phyloP scores from a whole-genome alignment of 2,329 filamentous ascomycete genomes.

The Rhexocercosporidium sp. region DNA sequence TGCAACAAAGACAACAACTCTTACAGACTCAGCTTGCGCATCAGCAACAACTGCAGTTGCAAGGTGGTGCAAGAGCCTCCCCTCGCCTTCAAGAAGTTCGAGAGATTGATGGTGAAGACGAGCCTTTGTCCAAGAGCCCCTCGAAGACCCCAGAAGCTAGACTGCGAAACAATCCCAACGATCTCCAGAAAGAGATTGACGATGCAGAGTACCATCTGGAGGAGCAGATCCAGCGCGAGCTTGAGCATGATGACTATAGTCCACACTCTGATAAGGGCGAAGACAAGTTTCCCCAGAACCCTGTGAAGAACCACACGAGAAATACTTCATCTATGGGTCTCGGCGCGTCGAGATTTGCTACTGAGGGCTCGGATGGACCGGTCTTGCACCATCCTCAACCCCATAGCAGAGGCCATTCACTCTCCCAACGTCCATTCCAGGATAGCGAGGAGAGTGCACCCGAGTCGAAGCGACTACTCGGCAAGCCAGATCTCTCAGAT shows the following conservation, averaged over 20 bases:
- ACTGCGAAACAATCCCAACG: constrained; percentile 74
- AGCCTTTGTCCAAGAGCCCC: constrained; percentile 50
- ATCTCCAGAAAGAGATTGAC: constrained; percentile 82
- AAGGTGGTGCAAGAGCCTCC: constrained; percentile 54
- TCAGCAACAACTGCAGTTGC: constrained; percentile 48
- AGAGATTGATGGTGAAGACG: constrained; percentile 72
- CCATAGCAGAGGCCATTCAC: constrained; percentile 74
- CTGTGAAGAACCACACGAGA: constrained; percentile 26
- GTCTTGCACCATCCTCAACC: constrained; percentile 74
- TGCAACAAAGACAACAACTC: constrained; percentile 54
- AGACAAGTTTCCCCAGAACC: constrained; percentile 30
- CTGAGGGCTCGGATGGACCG: constrained; percentile 57
- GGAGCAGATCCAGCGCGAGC: constrained; percentile 76
- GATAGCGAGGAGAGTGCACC: constrained; percentile 54
- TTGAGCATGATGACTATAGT: constrained; percentile 80
- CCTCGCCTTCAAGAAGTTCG: constrained; percentile 72
- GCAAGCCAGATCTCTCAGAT: constrained; percentile 60
- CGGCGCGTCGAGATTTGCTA: constrained; percentile 51
- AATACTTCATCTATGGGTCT: constrained; percentile 37
- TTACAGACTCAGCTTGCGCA: constrained; percentile 57
- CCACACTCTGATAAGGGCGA: constrained; percentile 54
- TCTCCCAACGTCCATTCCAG: constrained; percentile 69
- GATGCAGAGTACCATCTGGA: constrained; percentile 86
- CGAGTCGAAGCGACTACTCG: constrained; percentile 31
- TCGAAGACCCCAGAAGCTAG: constrained; percentile 63